These are phyloP conservation scores for Anaeramoeba ignava DNA, from an alignment of 78 protist genomes.

Conservation along the genomic window DNA sequence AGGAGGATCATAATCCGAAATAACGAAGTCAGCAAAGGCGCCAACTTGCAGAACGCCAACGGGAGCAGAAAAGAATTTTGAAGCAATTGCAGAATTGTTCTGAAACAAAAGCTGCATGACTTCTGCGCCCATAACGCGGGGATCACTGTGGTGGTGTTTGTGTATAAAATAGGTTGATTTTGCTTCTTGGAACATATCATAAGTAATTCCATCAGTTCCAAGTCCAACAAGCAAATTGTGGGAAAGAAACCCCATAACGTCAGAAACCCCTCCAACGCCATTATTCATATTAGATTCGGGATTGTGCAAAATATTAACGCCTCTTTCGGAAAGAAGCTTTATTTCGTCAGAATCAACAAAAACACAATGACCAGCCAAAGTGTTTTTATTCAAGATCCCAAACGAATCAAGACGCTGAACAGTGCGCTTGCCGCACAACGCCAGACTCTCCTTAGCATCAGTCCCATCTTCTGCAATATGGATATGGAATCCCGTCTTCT, in stretches of 20 bases:
- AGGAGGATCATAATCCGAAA: slow-evolving; percentile 18
- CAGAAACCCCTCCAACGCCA: slow-evolving; percentile 25
- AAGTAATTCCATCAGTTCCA: slow-evolving; percentile 36
- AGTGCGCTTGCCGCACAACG: background rate
- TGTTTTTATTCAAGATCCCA: slow-evolving; percentile 10
- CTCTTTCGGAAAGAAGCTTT: slow-evolving; percentile 14
- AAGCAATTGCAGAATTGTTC: slow-evolving; percentile 18
- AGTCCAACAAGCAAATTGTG: slow-evolving; percentile 7
- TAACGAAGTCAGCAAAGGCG: slow-evolving; percentile 27
- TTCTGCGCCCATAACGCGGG: slow-evolving; percentile 12
- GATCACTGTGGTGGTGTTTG: slow-evolving; percentile 21
- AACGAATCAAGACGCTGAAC: slow-evolving; percentile 14
- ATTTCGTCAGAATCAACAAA: background rate
- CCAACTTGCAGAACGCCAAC: slow-evolving; percentile 18
- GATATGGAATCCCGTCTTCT: slow-evolving; percentile 18
- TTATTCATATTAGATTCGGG: slow-evolving; percentile 35
- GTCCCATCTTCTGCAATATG: slow-evolving; percentile 21
- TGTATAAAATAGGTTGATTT: slow-evolving; percentile 17
- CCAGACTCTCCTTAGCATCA: background rate
- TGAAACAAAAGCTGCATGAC: background rate
- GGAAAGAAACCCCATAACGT: slow-evolving; percentile 17
- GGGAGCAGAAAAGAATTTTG: slow-evolving; percentile 5
- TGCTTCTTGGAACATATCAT: slow-evolving; percentile 25
- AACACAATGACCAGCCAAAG: slow-evolving; percentile 28
- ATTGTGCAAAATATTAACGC: slow-evolving; percentile 23